Evolutionary conservation across 2,329 filamentous ascomycete species (phyloP), one percentile per base, ranked within the genome.

Genomic region (Aspergillus pseudoviridinutans): DNA sequence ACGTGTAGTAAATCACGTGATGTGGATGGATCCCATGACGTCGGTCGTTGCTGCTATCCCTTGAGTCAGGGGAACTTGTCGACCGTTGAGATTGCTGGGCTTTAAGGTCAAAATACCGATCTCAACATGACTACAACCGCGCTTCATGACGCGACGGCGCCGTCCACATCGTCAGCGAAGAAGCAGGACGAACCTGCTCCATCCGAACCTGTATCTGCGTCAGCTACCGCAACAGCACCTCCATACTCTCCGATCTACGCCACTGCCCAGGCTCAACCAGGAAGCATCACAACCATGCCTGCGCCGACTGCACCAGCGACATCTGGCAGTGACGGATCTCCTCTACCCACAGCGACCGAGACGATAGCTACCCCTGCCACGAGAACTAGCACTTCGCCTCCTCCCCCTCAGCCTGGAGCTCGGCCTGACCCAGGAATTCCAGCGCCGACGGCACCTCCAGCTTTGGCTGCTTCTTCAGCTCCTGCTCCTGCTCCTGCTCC

Each of bases 391-490:
- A 60, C 64, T 10, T 66, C 74, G 2, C 75, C 77, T 24, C 76
- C 76, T 49, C 70, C 74, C 5, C 76, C 76, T 7, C 74, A 75
- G 61, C 70, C 76, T 29, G 76, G 75, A 22, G 69, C 66, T 28
- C 61, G 56, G 8, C 65, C 61, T 3, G 22, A 54, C 8, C 65
- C 68, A 28, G 49, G 27, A 4, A 50, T 58, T 8, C 51, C 56
- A 0, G 54, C 55, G 29, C n/a, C 20, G n/a, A 20, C n/a, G 42
- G 20, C 42, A 10, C 20, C 20, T 17, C 29, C 59, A 38, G 38
- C 47, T 8, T 9, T 55, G 32, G 27, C 63, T 49, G 29, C 55
- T 20, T 38, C 56, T 9, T 38, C 54, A 52, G 55, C 60, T 6
- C 28, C 60, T 8, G 41, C 61, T 14, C 65, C 66, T 0, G 63